Evolutionary conservation across 768 basidiomycete species (phyloP), one percentile per base, ranked within the genome.

Genomic region (Cystobasidiopsis lactophilus): DNA sequence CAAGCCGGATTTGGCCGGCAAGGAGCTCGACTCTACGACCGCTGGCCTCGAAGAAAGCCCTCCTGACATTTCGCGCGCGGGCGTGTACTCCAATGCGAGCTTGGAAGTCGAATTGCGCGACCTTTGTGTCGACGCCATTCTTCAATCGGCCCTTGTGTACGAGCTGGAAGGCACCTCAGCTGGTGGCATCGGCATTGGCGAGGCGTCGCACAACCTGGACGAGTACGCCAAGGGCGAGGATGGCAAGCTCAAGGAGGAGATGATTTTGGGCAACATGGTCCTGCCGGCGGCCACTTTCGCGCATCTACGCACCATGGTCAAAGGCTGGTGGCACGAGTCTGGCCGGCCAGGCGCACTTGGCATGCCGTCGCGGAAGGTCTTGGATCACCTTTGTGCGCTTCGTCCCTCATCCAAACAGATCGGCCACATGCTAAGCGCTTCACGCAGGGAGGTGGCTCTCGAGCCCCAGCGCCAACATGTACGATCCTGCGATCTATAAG

Each of bases 81-180:
- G 93, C 1, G 79, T 79, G 56, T 95, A 91, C 66, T 76, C 82
- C 19, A 93, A 89, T 54, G 91, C 93, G 19, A 91, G 86, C 56
- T 70, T 98, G 37, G 84, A 91, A 58, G 70, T 98, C 57, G 77
- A 81, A 5, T 73, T 98, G 19, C 78, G 83, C 50, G 91, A 96
- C 66, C 72, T 98, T 18, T 89, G 89, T 0, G 82, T 96, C 55
- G 80, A 98, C 63, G 79, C 93, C 0, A 81, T 98, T 3, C 69
- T 95, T 10, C 93, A 96, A 60, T 89, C 91, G 2, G 76, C 89
- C 30, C 71, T 91, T 52, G 85, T 98, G 57, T 95, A 98, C 68
- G 93, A 98, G 64, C 73, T 98, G 60, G 93, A 98, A 66, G 93
- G 93, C 1, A 65, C 67, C 2, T 7, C 33, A 16, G 82, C 88